These are phyloP conservation scores for Aaosphaeria pasadenensis DNA, from an alignment of 2,329 filamentous ascomycete species.

Conservation along the genomic window DNA sequence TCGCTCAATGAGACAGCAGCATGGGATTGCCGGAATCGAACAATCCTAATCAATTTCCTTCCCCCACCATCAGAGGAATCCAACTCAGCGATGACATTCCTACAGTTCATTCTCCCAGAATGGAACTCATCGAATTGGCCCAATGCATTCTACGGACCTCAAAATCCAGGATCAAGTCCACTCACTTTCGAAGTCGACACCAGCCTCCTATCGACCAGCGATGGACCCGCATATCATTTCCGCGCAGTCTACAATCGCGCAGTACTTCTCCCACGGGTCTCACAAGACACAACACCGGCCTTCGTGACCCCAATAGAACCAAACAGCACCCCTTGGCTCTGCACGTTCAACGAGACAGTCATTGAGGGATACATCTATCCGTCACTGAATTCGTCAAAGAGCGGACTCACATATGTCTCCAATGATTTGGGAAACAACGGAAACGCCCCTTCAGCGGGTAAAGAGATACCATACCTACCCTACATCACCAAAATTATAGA, in stretches of 20 bases:
- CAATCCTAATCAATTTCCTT: background rate
- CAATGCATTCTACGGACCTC: background rate
- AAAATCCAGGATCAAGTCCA: background rate
- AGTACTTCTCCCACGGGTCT: background rate
- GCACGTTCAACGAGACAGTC: background rate
- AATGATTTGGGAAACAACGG: no score
- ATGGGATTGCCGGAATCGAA: background rate
- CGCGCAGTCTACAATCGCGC: background rate
- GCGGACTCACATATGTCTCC: background rate
- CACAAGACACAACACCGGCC: background rate
- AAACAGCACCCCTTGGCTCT: background rate
- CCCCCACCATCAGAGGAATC: background rate
- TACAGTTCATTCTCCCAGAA: background rate
- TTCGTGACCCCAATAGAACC: background rate
- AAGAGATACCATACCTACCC: background rate
- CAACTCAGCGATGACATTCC: background rate
- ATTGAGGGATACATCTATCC: background rate
- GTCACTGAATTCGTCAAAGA: background rate
- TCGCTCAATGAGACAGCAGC: background rate
- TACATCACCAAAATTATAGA: background rate
- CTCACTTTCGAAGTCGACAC: background rate
- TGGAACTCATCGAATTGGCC: background rate
- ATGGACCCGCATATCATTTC: background rate
- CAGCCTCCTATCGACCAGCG: background rate
- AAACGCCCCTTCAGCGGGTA: background rate